Evolutionary conservation across 2,329 filamentous ascomycete genomes (phyloP), one percentile per base, ranked within the genome.

Genomic region (Aspergillus floridensis): DNA sequence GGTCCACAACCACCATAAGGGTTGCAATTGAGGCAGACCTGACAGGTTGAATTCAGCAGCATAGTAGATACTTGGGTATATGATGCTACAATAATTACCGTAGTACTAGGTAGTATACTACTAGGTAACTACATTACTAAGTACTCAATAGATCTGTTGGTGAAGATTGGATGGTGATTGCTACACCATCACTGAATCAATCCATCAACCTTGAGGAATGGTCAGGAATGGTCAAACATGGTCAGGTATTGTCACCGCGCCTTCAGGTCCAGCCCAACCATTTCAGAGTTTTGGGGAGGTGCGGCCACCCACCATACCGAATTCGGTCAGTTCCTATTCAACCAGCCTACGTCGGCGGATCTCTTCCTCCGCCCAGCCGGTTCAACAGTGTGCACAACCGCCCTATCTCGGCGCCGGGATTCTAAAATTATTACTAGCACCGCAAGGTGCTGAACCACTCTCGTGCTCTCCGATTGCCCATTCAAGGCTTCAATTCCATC

Each of bases 281-380:
- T 73, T 66, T 73, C 70, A 63, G 67, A 66, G 62, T 65, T 71
- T 71, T 73, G 72, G 72, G 72, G 72, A 64, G 64, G 56, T 64
- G 52, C 60, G 60, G 49, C 56, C 58, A 54, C 57, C 56, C 69
- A 66, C 74, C 73, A 76, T 68, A 62, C 74, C 72, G 14, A 21
- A 70, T 76, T 63, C 52, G 69, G 71, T 57, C 65, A 61, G 46
- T 61, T 68, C 64, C 60, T 60, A 61, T 71, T 72, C 71, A 73
- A 73, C 70, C 67, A 71, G 66, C 64, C 65, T 61, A 62, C 62
- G 61, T 46, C 56, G 54, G 54, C 59, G 59, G 64, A 54, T 60
- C 59, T 57, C 62, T 51, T 53, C 50, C 59, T 66, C 59, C 60
- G 58, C 58, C 61, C 57, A 47, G 60, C 62, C 64, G 62, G 67